phyloP scores from a whole-genome alignment of 805 yeast species.

The Cyberlindnera mississippiensis region DNA sequence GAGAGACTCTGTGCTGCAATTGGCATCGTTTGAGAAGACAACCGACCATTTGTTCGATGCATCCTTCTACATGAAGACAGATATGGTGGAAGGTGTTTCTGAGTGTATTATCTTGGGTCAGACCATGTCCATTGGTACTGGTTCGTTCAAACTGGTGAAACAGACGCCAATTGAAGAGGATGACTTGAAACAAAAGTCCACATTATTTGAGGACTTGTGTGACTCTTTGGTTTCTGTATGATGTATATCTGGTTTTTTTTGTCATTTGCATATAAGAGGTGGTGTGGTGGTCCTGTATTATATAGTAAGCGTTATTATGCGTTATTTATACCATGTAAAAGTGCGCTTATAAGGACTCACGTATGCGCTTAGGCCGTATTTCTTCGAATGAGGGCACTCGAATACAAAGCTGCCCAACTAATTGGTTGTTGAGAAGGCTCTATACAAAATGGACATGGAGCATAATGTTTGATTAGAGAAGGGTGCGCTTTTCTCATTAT shows the following conservation, averaged over 20 bases:
- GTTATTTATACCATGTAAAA: too few relatives aligned
- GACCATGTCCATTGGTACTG: slow-evolving; percentile 97
- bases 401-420: too few relatives aligned
- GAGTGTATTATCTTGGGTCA: slow-evolving; percentile 97
- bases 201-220: slow-evolving; percentile 43
- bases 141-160: slow-evolving; percentile 84
- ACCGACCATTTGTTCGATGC: slow-evolving; percentile 98
- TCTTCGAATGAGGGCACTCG: too few relatives aligned
- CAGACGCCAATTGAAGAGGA: slow-evolving; percentile 43
- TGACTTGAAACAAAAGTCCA: slow-evolving; percentile 41
- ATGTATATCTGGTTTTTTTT: not conserved
- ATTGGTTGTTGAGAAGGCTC: too few relatives aligned
- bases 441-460: too few relatives aligned
- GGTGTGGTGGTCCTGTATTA: not conserved
- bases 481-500: too few relatives aligned
- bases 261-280: not conserved
- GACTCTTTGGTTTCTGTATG: slow-evolving; percentile 5
- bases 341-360: too few relatives aligned
- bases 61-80: slow-evolving; percentile 95
- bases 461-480: too few relatives aligned
- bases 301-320: too few relatives aligned
- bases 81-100: slow-evolving; percentile 93
- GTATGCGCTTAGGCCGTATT: too few relatives aligned
- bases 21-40: slow-evolving; percentile 97
- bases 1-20: slow-evolving; percentile 96